Evolutionary conservation across 176 grass and related monocot genomes (phyloP), one percentile per base, ranked within the genome.

Genomic region (Cenchrus americanus): DNA sequence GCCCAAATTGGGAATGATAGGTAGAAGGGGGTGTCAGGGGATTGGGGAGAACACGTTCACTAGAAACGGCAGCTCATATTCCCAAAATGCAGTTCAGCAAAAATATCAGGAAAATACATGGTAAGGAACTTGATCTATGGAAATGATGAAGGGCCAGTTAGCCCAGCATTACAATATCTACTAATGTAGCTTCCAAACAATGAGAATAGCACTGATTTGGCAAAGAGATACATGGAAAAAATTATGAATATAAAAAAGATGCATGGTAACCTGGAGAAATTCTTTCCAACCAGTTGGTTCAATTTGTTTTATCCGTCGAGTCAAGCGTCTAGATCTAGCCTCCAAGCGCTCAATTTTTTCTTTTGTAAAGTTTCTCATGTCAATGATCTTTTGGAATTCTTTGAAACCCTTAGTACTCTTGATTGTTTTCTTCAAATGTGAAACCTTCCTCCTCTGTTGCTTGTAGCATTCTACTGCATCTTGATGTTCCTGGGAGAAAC

Each of bases 261-360:
- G 86, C 10, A 86, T 32, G 32, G 3, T 73, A 71, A 98, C 96
- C 93, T 98, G 93, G 59, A 98, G 86, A 89, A 98, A 98, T 88
- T 98, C 96, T 79, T 93, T 98, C 96, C 96, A 98, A 78, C 96
- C 96, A 4, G 96, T 95, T 59, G 96, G 96, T 86, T 98, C 96
- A 87, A 98, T 98, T 92, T 98, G 96, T 69, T 69, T 79, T 85
- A 98, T 88, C 69, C 96, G 89, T 59, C 83, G 76, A 77, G 80
- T 86, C 73, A 98, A 86, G 57, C 93, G 87, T 67, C 77, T 76
- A 5, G 89, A 88, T 87, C 96, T 93, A 88, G 96, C 85, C 55
- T 95, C 80, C 77, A 95, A 88, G 52, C 91, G 88, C 78, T 91
- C 87, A 69, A 98, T 95, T 75, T 95, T 95, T 68, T 98, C 93